Percentiles rank a stretch among this genome's conserved stretches.
These are phyloP conservation scores for Dryadomyces sulphureus DNA, from an alignment of 2,329 filamentous ascomycete species.

Conservation along the genomic window DNA sequence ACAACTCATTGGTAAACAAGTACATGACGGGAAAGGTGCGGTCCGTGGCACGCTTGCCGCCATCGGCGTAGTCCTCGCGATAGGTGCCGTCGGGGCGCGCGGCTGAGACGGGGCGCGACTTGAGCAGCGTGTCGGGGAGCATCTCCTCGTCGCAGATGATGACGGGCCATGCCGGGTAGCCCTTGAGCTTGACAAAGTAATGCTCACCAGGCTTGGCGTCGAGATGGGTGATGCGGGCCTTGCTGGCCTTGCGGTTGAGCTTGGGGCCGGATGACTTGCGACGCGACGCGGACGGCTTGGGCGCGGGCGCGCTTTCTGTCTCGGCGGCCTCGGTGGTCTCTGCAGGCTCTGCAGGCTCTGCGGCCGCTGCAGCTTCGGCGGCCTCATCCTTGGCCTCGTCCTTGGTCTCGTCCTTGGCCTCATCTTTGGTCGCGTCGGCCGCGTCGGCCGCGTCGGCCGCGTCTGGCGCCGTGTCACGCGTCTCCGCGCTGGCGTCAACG, in stretches of 20 bases:
- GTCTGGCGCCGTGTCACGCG: too few relatives aligned
- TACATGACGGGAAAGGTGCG: slow-evolving; percentile 94
- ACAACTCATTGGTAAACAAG: slow-evolving; percentile 93
- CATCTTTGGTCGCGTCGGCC: not conserved
- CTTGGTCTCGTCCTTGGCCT: slow-evolving; percentile 23
- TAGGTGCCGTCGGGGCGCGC: slow-evolving; percentile 72
- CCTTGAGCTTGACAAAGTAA: slow-evolving; percentile 87
- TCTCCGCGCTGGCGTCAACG: too few relatives aligned
- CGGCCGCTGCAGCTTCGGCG: slow-evolving; percentile 11
- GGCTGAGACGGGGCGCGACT: slow-evolving; percentile 70
- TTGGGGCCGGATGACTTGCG: slow-evolving; percentile 74
- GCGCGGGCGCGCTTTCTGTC: slow-evolving; percentile 15
- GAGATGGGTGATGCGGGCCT: slow-evolving; percentile 53
- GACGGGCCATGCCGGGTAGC: slow-evolving; percentile 86
- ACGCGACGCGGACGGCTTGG: slow-evolving; percentile 31
- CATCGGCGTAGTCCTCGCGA: slow-evolving; percentile 73
- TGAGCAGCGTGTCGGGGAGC: slow-evolving; percentile 66
- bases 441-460: too few relatives aligned
- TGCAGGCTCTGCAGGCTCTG: not conserved
- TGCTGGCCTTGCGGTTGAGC: slow-evolving; percentile 72
- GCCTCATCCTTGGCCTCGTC: slow-evolving; percentile 57
- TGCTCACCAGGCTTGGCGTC: slow-evolving; percentile 83
- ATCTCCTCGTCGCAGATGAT: slow-evolving; percentile 92
- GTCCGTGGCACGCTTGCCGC: slow-evolving; percentile 72
- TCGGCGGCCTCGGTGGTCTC: slow-evolving; percentile 4